Evolutionary conservation across 805 yeast genomes (phyloP).

Genomic region (Pichia manshurica): DNA sequence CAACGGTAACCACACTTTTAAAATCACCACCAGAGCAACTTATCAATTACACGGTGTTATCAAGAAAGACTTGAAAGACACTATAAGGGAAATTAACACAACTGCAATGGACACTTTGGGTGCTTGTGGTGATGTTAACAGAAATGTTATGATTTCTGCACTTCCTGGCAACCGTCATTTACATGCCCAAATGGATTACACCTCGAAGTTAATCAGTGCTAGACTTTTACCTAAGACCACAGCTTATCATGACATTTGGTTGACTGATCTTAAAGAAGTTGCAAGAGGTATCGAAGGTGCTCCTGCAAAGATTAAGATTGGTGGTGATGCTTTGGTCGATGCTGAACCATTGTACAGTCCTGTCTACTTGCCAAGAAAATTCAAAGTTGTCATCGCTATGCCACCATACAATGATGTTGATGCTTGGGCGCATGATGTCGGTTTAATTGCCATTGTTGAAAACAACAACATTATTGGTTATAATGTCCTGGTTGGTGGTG

Average conservation of each 20-base stretch:
- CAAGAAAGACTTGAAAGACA: constrained; percentile 81
- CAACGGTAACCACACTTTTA: constrained; percentile 89
- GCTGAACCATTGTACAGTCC: constrained; percentile 88
- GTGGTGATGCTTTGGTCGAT: constrained; percentile 76
- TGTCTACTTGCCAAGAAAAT: constrained; percentile 88
- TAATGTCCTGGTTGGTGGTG: constrained; percentile 93
- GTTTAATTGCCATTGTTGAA: constrained; percentile 79
- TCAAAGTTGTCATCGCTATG: constrained; percentile 88
- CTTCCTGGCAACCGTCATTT: constrained; percentile 78
- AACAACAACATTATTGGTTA: constrained; percentile 67
- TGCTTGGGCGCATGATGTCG: constrained; percentile 93
- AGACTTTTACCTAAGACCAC: constrained; percentile 85
- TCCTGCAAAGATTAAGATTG: constrained; percentile 78
- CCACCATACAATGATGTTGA: constrained; percentile 97
- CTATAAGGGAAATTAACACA: constrained; percentile 89
- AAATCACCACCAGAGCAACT: constrained; percentile 94
- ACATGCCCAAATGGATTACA: constrained; percentile 64
- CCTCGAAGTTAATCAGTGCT: constrained; percentile 66
- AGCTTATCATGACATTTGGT: constrained; percentile 96
- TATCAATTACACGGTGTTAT: constrained; percentile 94
- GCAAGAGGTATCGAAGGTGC: constrained; percentile 59
- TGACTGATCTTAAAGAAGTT: constrained; percentile 33
- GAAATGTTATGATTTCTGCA: constrained; percentile 93
- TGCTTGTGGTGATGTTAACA: constrained; percentile 97
- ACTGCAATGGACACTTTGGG: constrained; percentile 90